These are phyloP conservation scores for Monosporascus sp. DNA, from an alignment of 2,329 filamentous ascomycete genomes.

Conservation along the genomic window DNA sequence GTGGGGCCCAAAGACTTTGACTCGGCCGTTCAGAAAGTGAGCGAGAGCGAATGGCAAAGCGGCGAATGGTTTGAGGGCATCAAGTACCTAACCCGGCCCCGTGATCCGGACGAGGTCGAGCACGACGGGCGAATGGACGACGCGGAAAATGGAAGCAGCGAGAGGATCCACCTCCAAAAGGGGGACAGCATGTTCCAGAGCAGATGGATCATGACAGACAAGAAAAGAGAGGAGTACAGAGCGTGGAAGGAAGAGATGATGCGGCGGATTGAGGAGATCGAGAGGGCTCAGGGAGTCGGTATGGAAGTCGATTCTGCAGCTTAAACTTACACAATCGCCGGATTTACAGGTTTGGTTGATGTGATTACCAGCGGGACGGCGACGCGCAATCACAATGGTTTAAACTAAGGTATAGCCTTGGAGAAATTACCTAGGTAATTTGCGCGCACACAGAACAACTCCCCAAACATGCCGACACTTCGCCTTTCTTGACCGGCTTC, in stretches of 20 bases:
- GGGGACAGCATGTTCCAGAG: constrained; percentile 71
- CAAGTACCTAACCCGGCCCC: constrained; percentile 44
- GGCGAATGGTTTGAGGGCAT: constrained; percentile 61
- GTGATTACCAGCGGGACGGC: too few species aligned
- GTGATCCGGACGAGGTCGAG: constrained; percentile 12
- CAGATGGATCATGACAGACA: constrained; percentile 61
- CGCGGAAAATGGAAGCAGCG: constrained; percentile 28
- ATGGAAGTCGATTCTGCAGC: constrained; percentile 14
- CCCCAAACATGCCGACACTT: too few species aligned
- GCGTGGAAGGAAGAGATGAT: constrained; percentile 61
- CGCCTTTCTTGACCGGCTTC: too few species aligned
- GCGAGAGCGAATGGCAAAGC: constrained; percentile 51
- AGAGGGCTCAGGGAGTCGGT: constrained; percentile 21
- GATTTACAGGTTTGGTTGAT: too few species aligned
- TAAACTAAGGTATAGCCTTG: too few species aligned
- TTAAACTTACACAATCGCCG: not conserved
- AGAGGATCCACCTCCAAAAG: constrained; percentile 40
- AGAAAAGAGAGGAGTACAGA: constrained; percentile 54
- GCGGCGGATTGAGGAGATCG: constrained; percentile 46
- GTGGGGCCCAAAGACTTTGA: constrained; percentile 53
- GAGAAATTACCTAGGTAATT: too few species aligned
- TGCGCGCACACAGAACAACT: too few species aligned
- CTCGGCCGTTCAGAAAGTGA: constrained; percentile 54
- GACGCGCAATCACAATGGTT: too few species aligned
- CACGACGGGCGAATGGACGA: constrained; percentile 27